Conservation (phyloP, 2,329 filamentous ascomycete species). For the Xylaria sp. region DNA sequence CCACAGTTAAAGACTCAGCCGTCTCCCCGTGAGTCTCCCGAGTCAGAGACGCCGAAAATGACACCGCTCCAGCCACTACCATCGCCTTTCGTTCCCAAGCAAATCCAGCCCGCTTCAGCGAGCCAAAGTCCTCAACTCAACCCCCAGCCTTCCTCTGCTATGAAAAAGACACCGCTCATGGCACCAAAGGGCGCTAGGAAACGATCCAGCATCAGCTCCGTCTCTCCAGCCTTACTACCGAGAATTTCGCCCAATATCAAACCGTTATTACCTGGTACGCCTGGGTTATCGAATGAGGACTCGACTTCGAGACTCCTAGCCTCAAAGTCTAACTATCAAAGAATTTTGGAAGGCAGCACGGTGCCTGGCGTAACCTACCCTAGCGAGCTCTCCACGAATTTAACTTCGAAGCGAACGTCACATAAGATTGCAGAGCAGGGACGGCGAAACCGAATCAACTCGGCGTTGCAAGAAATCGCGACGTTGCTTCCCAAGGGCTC, state of each 20-base stretch:
- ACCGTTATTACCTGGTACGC: conserved; percentile 77
- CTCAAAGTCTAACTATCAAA: conserved; percentile 97
- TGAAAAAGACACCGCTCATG: conserved; percentile 66
- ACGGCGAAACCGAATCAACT: conserved; percentile 93
- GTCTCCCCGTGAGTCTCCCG: conserved; percentile 56
- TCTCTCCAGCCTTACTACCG: conserved; percentile 86
- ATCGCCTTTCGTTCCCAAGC: conserved; percentile 60
- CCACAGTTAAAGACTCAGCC: conserved; percentile 64
- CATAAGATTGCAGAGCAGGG: conserved; percentile 99
- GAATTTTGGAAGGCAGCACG: conserved; percentile 92
- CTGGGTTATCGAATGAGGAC: conserved; percentile 66
- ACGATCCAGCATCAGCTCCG: conserved; percentile 75
- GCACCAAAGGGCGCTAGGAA: conserved; percentile 73
- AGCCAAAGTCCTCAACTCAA: conserved; percentile 74
- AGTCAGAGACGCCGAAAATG: conserved; percentile 58
- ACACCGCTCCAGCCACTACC: conserved; percentile 63
- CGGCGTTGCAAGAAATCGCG: conserved; percentile 90
- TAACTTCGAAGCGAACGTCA: conserved; percentile 95
- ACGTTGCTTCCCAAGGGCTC: conserved; percentile 76
- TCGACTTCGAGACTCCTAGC: conserved; percentile 80
- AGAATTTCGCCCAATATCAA: conserved; percentile 96
- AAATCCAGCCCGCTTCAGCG: conserved; percentile 61
- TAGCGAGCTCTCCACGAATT: conserved; percentile 87
- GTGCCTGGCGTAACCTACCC: conserved; percentile 92
- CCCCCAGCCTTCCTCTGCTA: conserved; percentile 59